Percentiles rank a stretch among this genome's conserved stretches.
These are phyloP conservation scores for Tuber microsphaerosporum DNA, from an alignment of 495 filamentous ascomycete genomes.

Conservation along the genomic window DNA sequence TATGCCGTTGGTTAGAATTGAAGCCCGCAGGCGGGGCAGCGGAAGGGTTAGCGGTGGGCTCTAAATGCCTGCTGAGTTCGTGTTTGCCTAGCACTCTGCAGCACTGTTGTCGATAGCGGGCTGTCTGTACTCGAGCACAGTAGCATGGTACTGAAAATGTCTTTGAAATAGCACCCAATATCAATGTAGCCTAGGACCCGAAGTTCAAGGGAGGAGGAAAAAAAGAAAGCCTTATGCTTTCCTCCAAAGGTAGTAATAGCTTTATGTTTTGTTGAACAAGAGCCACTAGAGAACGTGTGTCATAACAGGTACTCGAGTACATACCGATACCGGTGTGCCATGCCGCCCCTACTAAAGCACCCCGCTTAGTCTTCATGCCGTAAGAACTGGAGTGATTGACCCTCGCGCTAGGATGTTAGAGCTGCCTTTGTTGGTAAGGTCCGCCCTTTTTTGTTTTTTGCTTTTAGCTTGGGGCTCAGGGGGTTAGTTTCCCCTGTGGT, in stretches of 20 bases:
- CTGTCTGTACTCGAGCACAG: too few species aligned
- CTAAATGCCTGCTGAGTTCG: neutral
- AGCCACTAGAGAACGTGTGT: too few species aligned
- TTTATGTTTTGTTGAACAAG: neutral
- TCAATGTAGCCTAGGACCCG: neutral
- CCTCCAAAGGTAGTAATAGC: neutral
- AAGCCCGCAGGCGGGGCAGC: too few species aligned
- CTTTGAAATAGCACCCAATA: neutral
- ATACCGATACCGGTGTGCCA: too few species aligned
- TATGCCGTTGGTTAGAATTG: too few species aligned
- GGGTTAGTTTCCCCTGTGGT: too few species aligned
- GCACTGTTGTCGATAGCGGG: neutral
- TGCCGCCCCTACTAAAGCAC: neutral
- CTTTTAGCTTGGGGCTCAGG: too few species aligned
- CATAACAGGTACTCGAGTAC: too few species aligned
- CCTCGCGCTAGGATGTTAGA: too few species aligned
- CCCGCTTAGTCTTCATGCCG: slow-evolving; percentile 2
- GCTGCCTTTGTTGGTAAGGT: too few species aligned
- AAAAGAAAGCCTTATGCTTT: neutral
- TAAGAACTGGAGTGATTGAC: too few species aligned
- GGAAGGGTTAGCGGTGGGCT: neutral
- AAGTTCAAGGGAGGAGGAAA: neutral
- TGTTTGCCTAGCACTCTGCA: neutral
- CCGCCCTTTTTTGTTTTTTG: too few species aligned
- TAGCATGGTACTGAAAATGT: neutral